Percentiles rank a stretch among this genome's conserved stretches.
phyloP scores from a whole-genome alignment of 176 grass and related monocot genomes.

The Oryza glumipatula region DNA sequence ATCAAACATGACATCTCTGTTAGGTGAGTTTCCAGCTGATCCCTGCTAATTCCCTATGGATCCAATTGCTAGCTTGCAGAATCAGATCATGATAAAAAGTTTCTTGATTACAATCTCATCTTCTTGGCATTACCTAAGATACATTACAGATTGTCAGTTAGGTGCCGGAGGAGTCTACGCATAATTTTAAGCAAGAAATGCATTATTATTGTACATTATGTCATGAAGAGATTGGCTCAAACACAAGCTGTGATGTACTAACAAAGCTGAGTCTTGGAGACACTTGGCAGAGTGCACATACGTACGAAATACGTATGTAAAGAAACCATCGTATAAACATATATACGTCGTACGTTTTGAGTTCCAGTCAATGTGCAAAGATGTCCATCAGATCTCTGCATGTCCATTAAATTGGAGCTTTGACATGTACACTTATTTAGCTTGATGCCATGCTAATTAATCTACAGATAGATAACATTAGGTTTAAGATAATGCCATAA shows the following conservation, averaged over 20 bases:
- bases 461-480: background rate
- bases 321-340: background rate
- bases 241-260: background rate
- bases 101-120: background rate
- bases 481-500: background rate
- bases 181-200: too few relatives aligned
- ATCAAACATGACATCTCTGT: conserved; percentile 49
- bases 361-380: background rate
- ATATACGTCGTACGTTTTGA: background rate
- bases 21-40: conserved; percentile 33
- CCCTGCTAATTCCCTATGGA: background rate
- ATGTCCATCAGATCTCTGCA: background rate
- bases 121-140: too few relatives aligned
- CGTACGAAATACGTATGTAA: background rate
- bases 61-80: conserved; percentile 10
- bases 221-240: background rate
- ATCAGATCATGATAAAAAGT: conserved; percentile 31
- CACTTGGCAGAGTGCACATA: background rate
- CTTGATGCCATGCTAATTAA: background rate
- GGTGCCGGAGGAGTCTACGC: too few relatives aligned
- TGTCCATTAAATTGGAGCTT: background rate
- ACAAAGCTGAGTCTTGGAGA: background rate
- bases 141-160: too few relatives aligned
- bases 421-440: background rate
- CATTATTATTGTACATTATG: background rate